A percentile compares a stretch with the other conserved stretches of the same genome.
phyloP scores from a whole-genome alignment of 2,329 filamentous ascomycete species.

The Hypoxylon sp. region DNA sequence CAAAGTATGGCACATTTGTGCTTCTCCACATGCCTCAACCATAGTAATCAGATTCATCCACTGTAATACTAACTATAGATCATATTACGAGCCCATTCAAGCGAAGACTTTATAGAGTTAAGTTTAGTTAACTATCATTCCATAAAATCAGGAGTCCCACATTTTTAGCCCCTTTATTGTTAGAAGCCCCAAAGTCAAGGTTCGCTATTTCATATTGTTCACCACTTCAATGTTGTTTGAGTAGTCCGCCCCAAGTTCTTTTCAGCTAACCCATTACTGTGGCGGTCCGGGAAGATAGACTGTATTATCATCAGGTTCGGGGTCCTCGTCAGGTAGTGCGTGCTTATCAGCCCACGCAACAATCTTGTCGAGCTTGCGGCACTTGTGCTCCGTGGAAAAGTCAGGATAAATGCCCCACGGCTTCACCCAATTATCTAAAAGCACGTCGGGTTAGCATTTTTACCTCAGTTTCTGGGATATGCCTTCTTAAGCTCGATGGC shows the following conservation, averaged over 20 bases:
- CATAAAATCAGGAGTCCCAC: not conserved
- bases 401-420: constrained; percentile 27
- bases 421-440: constrained; percentile 23
- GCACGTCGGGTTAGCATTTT: too few relatives aligned
- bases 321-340: constrained; percentile 17
- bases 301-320: constrained; percentile 22
- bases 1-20: not conserved
- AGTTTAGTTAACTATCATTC: not conserved
- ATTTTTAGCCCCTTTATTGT: not conserved
- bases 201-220: too few relatives aligned
- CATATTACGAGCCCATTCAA: too few relatives aligned
- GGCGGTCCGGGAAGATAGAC: constrained; percentile 25
- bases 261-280: not conserved
- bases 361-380: constrained; percentile 28
- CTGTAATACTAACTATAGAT: too few relatives aligned
- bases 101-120: not conserved
- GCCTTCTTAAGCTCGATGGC: too few relatives aligned
- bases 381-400: constrained; percentile 22
- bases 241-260: not conserved
- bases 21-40: too few relatives aligned
- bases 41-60: not conserved
- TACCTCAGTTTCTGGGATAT: too few relatives aligned
- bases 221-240: too few relatives aligned
- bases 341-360: constrained; percentile 27
- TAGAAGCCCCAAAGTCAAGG: too few relatives aligned